phyloP scores from a whole-genome alignment of 495 filamentous ascomycete genomes.

The Talaromyces wortmannii region DNA sequence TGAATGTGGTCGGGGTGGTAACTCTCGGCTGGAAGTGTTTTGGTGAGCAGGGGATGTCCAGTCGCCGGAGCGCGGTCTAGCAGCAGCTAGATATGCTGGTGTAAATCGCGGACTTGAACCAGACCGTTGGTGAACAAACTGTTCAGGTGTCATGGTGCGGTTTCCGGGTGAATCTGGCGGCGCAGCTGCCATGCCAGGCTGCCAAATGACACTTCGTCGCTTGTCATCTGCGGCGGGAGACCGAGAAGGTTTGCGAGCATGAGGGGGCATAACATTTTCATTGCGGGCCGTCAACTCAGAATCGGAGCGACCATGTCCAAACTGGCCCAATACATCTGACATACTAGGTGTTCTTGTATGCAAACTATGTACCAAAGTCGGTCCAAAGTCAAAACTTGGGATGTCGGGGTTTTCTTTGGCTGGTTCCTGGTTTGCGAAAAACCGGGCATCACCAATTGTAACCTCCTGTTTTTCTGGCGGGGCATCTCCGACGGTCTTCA shows the following conservation, averaged over 20 bases:
- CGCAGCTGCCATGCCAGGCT: slow-evolving; percentile 55
- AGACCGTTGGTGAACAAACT: slow-evolving; percentile 83
- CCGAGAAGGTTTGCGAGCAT: slow-evolving; percentile 25
- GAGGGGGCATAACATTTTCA: slow-evolving; percentile 9
- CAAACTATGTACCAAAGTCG: slow-evolving; percentile 62
- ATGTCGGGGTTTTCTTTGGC: slow-evolving; percentile 44
- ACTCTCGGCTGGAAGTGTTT: neutral
- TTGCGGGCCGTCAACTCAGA: slow-evolving; percentile 17
- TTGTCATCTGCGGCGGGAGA: slow-evolving; percentile 38
- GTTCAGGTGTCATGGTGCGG: slow-evolving; percentile 54
- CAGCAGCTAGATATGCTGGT: slow-evolving; percentile 36
- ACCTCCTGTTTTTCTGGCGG: slow-evolving; percentile 42
- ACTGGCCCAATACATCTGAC: slow-evolving; percentile 28
- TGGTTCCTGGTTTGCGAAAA: slow-evolving; percentile 27
- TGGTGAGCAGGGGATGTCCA: slow-evolving; percentile 46
- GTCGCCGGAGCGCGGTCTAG: slow-evolving; percentile 45
- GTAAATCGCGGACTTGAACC: slow-evolving; percentile 48
- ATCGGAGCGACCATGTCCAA: slow-evolving; percentile 32
- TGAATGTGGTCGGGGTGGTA: slow-evolving; percentile 43
- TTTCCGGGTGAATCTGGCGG: slow-evolving; percentile 37
- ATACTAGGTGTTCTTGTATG: slow-evolving; percentile 32
- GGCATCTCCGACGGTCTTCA: slow-evolving; percentile 71
- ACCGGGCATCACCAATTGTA: slow-evolving; percentile 54
- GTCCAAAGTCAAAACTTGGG: slow-evolving; percentile 81
- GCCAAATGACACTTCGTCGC: slow-evolving; percentile 69